Conservation (phyloP, 768 basidiomycete genomes). For the Naganishia friedmannii region DNA sequence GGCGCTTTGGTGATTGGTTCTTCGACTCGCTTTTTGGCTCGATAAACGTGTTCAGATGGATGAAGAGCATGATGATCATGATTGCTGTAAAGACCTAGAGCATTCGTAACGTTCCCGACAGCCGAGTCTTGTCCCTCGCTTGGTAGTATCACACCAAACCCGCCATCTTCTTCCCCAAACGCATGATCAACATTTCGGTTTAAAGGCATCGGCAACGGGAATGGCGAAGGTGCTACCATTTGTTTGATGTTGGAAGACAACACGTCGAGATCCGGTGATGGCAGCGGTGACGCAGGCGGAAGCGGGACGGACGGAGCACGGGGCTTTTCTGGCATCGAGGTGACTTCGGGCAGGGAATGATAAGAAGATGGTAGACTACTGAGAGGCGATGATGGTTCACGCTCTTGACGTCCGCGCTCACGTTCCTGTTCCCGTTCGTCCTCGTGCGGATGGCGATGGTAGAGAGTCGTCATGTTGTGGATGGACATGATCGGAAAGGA, state of each 20-base stretch:
- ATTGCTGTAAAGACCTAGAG: not conserved
- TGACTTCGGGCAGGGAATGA: not conserved
- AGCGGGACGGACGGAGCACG: not conserved
- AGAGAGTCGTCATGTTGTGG: not conserved
- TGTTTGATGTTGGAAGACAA: not conserved
- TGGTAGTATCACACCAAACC: not conserved
- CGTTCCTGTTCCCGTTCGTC: not conserved
- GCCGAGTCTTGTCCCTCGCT: not conserved
- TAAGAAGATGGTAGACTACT: slow-evolving; percentile 6
- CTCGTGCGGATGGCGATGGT: not conserved
- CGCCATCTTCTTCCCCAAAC: not conserved
- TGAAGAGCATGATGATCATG: not conserved
- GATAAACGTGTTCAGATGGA: no score
- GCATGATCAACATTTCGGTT: not conserved
- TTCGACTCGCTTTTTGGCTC: not conserved
- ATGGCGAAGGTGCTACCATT: not conserved
- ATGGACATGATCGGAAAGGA: not conserved
- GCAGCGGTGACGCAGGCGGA: not conserved
- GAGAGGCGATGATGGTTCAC: not conserved
- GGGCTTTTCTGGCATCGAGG: not conserved
- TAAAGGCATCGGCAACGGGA: not conserved
- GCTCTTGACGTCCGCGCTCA: not conserved
- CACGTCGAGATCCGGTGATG: no score
- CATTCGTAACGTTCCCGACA: not conserved
- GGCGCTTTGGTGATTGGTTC: not conserved